Evolutionary conservation across 805 yeast species (phyloP).

Genomic region (Wickerhamiella spandovensis): DNA sequence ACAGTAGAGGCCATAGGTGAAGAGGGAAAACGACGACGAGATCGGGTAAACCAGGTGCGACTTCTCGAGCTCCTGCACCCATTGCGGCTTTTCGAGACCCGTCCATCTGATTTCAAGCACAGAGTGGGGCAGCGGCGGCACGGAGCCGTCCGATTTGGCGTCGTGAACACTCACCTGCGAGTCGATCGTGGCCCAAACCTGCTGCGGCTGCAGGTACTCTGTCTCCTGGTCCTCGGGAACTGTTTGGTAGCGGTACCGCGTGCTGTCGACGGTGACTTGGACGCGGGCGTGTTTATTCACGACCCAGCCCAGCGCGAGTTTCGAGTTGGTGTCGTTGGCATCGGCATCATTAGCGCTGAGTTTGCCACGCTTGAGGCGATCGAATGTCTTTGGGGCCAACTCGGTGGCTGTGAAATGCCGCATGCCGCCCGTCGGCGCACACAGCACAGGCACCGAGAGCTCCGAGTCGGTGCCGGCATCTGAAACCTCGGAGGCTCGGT

Average conservation of each 20-base stretch:
- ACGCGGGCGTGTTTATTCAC: conserved; percentile 6
- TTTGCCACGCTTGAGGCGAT: not conserved
- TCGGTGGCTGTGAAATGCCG: conserved; percentile 17
- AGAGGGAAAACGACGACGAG: conserved; percentile 27
- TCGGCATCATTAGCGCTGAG: conserved; percentile 2
- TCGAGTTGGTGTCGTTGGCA: conserved; percentile 10
- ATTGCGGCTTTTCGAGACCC: conserved; percentile 23
- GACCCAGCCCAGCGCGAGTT: conserved; percentile 28
- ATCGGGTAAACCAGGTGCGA: conserved; percentile 39
- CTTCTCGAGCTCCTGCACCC: conserved; percentile 28
- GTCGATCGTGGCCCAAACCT: conserved; percentile 29
- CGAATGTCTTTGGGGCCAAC: conserved; percentile 10
- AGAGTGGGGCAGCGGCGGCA: conserved; percentile 33
- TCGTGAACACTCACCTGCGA: conserved; percentile 10
- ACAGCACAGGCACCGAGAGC: conserved; percentile 15
- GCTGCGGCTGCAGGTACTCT: conserved; percentile 1
- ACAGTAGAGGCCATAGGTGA: conserved; percentile 24
- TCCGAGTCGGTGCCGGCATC: not conserved
- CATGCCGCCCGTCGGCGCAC: conserved; percentile 29
- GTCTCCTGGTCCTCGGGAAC: not conserved
- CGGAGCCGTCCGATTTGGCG: conserved; percentile 1
- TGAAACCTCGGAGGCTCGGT: not conserved
- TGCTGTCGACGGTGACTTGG: conserved; percentile 1
- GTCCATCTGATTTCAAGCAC: conserved; percentile 37
- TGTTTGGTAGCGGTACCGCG: conserved; percentile 3